Percentiles rank a stretch among this genome's conserved stretches.
phyloP scores from a whole-genome alignment of 371 early-diverging fungal genomes.

The Saksenaea vasiformis region DNA sequence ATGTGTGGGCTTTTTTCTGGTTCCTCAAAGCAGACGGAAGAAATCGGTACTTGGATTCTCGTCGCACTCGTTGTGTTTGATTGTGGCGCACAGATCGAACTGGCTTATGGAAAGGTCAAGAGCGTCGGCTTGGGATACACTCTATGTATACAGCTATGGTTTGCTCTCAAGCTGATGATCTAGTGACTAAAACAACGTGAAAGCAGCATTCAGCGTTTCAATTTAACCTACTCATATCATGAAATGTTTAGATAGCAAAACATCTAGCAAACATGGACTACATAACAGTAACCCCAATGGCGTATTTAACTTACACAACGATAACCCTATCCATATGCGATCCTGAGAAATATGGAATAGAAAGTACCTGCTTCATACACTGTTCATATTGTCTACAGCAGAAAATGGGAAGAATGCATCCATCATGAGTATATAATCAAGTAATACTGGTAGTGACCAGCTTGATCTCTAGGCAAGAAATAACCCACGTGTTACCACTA shows the following conservation, averaged over 20 bases:
- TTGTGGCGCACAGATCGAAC: neutral
- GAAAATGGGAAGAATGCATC: too few species aligned
- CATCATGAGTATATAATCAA: too few species aligned
- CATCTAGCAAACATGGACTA: too few species aligned
- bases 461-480: too few species aligned
- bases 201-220: neutral
- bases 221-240: neutral
- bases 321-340: too few species aligned
- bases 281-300: too few species aligned
- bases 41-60: neutral
- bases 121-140: neutral
- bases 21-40: constrained; percentile 7
- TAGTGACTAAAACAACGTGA: neutral
- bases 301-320: too few species aligned
- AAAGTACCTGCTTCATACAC: too few species aligned
- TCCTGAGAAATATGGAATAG: too few species aligned
- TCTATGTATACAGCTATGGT: neutral
- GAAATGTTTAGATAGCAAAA: neutral
- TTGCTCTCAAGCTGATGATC: neutral
- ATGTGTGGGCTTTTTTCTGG: neutral
- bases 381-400: too few species aligned
- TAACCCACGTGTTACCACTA: too few species aligned
- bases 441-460: too few species aligned
- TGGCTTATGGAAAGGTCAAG: neutral
- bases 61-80: neutral